Evolutionary conservation across 768 basidiomycete species (phyloP), one percentile per base, ranked within the genome.

Genomic region (Obba rivulosa): DNA sequence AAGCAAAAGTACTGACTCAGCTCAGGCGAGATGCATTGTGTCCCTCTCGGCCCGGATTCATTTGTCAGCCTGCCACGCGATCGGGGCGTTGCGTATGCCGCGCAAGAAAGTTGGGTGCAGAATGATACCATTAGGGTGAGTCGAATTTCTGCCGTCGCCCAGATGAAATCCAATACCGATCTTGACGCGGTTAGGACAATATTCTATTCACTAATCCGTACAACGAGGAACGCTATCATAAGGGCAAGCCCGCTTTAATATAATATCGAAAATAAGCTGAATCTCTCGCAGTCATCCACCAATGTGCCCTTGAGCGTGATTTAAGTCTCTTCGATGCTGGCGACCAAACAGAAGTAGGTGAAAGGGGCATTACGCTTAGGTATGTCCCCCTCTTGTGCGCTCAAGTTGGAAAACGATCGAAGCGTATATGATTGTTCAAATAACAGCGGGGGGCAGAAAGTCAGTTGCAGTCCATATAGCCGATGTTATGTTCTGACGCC

Each of bases 41-140:
- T 73, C 7, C 76, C 74, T 2, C 67, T 69, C 14, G 61, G 67
- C 11, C 69, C 77, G 2, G 73, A 77, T 31, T 80, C 85, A 0
- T 85, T 78, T 74, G 88, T 76, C 61, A 81, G 79, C 54, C 75
- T 93, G 7, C 89, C 90, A 22, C 72, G 87, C 2, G 67, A 68
- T 2, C 73, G 73, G 1, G 87, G 89, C 3, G 75, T 93, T 25
- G 79, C 85, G 2, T 88, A 86, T 58, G 83, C 83, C 4, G 81
- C 82, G 3, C 88, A 92, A 60, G 85, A 88, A 58, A 78, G 83
- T 7, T 92, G 86, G 86, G 81, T 88, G 2, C 66, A 69, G 57
- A 74, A 71, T 45, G 72, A 70, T 43, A 73, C 69, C 0, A 68
- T 71, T 54, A 65, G 56, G 57, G 63, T 66, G 18, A n/a, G 46